Conservation (phyloP, 805 yeast species). For the Lipomyces anomalus region DNA sequence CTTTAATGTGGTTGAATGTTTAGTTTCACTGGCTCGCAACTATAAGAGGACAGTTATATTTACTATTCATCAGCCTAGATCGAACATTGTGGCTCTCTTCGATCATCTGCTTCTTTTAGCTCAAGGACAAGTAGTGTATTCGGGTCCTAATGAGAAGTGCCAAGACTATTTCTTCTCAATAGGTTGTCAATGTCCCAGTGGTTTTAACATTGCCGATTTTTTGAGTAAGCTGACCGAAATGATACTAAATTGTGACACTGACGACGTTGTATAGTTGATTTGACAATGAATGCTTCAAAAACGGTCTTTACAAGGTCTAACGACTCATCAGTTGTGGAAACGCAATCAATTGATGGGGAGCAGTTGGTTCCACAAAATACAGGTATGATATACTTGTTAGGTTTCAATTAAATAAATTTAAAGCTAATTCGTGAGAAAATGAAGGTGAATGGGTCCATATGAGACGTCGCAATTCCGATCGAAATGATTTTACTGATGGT, state of each 20-base stretch:
- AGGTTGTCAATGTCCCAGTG: slow-evolving; percentile 80
- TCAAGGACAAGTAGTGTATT: slow-evolving; percentile 78
- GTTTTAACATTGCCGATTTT: slow-evolving; percentile 91
- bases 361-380: no score
- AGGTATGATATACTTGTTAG: not conserved
- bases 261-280: slow-evolving; percentile 53
- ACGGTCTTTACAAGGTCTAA: not conserved
- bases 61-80: slow-evolving; percentile 95
- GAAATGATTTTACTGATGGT: no score
- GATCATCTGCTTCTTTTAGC: slow-evolving; percentile 76
- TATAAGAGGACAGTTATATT: slow-evolving; percentile 83
- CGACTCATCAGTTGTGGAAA: no score
- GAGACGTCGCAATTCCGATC: not conserved
- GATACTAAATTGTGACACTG: no score
- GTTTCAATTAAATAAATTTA: not conserved
- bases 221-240: no score
- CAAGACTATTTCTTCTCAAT: slow-evolving; percentile 65
- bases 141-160: slow-evolving; percentile 76
- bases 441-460: not conserved
- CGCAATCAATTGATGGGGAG: no score
- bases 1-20: slow-evolving; percentile 77
- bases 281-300: slow-evolving; percentile 58
- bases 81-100: slow-evolving; percentile 87
- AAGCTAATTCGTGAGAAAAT: no score
- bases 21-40: slow-evolving; percentile 71